These are phyloP conservation scores for Luffa acutangula DNA, from an alignment of 306 rosid genomes.

Conservation along the genomic window DNA sequence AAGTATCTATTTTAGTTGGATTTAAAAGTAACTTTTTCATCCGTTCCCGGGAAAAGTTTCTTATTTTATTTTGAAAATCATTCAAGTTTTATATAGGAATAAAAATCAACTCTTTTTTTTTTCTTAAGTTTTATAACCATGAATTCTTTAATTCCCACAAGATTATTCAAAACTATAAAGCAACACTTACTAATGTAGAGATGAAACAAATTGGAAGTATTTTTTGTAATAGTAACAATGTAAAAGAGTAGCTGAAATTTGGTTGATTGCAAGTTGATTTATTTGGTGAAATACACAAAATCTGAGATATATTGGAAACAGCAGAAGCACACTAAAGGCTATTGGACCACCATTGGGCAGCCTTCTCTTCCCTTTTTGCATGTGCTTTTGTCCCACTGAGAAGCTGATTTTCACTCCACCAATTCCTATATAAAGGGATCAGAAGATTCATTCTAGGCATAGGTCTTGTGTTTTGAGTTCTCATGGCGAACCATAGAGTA, in stretches of 20 bases:
- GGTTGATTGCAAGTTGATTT: neutral
- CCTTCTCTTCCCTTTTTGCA: conserved; percentile 19
- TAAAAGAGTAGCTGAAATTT: neutral
- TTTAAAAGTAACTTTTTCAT: too few species aligned
- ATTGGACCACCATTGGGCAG: conserved; percentile 24
- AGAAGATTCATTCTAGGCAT: conserved; percentile 17
- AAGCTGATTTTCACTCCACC: conserved; percentile 16
- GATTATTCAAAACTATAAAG: too few species aligned
- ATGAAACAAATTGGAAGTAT: neutral
- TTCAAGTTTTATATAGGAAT: neutral
- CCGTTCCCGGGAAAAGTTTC: too few species aligned
- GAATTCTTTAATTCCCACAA: too few species aligned
- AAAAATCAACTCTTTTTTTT: neutral
- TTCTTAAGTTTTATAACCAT: neutral
- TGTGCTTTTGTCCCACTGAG: conserved; percentile 42
- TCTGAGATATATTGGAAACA: conserved; percentile 31
- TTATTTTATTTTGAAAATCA: too few species aligned
- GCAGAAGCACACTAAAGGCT: conserved; percentile 36
- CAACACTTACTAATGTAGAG: neutral
- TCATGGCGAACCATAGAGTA: conserved; percentile 37
- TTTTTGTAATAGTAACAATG: neutral
- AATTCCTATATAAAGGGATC: conserved; percentile 39
- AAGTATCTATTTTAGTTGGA: too few species aligned
- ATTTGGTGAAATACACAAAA: neutral
- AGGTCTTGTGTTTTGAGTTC: neutral